Evolutionary conservation across 371 early-diverging fungal species (phyloP).

Genomic region (Apophysomyces ossiformis): DNA sequence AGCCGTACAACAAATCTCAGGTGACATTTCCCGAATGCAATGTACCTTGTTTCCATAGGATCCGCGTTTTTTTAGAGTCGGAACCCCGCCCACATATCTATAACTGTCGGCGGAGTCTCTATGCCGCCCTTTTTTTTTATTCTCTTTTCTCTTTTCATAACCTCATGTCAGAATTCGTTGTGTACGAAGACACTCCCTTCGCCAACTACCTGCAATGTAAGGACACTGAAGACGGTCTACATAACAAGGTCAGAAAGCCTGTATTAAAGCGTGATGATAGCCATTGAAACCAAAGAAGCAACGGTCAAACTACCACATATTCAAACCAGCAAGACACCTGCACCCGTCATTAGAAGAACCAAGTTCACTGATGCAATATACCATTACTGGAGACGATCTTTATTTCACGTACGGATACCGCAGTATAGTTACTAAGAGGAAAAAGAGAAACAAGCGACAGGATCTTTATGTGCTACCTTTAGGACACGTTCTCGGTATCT

Average conservation of each 20-base stretch:
- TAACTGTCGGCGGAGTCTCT: not conserved
- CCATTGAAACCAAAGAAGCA: conserved; percentile 48
- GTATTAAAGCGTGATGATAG: conserved; percentile 22
- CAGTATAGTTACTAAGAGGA: too few relatives aligned
- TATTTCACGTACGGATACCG: conserved; percentile 35
- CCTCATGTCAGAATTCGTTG: conserved; percentile 65
- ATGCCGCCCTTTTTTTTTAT: conserved; percentile 10
- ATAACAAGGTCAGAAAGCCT: not conserved
- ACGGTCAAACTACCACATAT: conserved; percentile 38
- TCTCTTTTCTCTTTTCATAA: conserved; percentile 15
- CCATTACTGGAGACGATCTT: conserved; percentile 42
- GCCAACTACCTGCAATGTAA: conserved; percentile 70
- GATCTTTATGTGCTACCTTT: not conserved
- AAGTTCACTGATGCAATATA: conserved; percentile 23
- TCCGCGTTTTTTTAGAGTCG: too few relatives aligned
- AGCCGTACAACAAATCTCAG: too few relatives aligned
- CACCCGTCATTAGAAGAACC: conserved; percentile 2
- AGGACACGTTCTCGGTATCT: conserved; percentile 47
- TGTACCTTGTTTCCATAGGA: too few relatives aligned
- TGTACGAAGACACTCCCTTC: conserved; percentile 77
- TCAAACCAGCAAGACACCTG: conserved; percentile 12
- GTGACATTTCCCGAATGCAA: too few relatives aligned
- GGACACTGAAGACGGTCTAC: not conserved
- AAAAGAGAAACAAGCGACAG: not conserved
- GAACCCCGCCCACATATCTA: too few relatives aligned